Conservation (phyloP, 2,329 filamentous ascomycete species). For the Thermomyces lanuginosus region DNA sequence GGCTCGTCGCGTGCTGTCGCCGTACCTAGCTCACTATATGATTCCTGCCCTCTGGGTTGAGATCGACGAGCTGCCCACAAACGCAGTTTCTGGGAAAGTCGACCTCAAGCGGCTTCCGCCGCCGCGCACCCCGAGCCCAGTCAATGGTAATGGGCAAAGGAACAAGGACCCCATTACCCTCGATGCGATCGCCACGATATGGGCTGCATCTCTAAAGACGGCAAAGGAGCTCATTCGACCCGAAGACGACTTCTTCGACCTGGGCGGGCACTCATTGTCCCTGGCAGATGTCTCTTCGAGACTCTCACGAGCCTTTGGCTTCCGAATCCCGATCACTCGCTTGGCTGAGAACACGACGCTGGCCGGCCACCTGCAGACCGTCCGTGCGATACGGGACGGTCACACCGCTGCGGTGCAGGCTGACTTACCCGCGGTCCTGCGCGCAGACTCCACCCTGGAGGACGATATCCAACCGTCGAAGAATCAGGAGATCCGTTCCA, state of each 20-base stretch:
- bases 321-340: slow-evolving; percentile 53
- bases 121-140: slow-evolving; percentile 38
- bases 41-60: slow-evolving; percentile 64
- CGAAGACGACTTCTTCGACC: slow-evolving; percentile 64
- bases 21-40: slow-evolving; percentile 66
- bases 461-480: slow-evolving; percentile 47
- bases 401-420: slow-evolving; percentile 60
- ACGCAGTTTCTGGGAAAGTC: slow-evolving; percentile 64
- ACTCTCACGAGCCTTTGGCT: slow-evolving; percentile 53
- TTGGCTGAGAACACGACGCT: slow-evolving; percentile 58
- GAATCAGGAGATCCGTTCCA: slow-evolving; percentile 37
- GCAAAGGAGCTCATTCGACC: slow-evolving; percentile 44
- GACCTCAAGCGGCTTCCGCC: slow-evolving; percentile 56
- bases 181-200: slow-evolving; percentile 52
- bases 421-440: slow-evolving; percentile 53
- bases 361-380: slow-evolving; percentile 53
- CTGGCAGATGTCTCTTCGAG: slow-evolving; percentile 62
- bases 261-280: slow-evolving; percentile 62
- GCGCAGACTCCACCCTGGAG: slow-evolving; percentile 49
- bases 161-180: slow-evolving; percentile 48
- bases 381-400: slow-evolving; percentile 54
- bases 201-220: slow-evolving; percentile 55
- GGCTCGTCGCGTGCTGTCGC: slow-evolving; percentile 47
- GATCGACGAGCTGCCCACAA: slow-evolving; percentile 53
- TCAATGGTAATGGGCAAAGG: slow-evolving; percentile 28